Conservation (phyloP, 768 basidiomycete species). For the Rossbeevera mucosa region DNA sequence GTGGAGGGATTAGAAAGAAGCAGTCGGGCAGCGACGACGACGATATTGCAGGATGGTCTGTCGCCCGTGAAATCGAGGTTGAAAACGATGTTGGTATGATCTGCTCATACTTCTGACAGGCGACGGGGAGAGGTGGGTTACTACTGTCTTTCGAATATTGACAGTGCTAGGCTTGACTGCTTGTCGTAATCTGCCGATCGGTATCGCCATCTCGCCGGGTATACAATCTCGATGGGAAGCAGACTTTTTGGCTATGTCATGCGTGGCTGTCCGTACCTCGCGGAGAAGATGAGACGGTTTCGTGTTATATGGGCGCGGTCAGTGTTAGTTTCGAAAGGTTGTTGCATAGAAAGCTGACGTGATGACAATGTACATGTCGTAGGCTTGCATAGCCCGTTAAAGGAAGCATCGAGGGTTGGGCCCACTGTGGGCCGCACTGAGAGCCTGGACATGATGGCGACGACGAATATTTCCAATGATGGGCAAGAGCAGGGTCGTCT, state of each 20-base stretch:
- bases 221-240: slow-evolving; percentile 1
- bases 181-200: slow-evolving; percentile 9
- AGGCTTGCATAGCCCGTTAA: background rate
- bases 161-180: background rate
- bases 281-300: background rate
- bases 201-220: background rate
- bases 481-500: background rate
- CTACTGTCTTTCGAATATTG: background rate
- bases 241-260: slow-evolving; percentile 8
- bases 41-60: background rate
- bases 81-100: slow-evolving; percentile 2
- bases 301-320: slow-evolving; percentile 6
- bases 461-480: background rate
- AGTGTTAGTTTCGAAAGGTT: background rate
- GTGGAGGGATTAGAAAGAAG: background rate
- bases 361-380: slow-evolving; percentile 5
- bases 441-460: background rate
- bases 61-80: background rate
- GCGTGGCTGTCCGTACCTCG: background rate
- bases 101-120: background rate
- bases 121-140: background rate
- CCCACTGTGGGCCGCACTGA: background rate
- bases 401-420: background rate
- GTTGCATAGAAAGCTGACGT: background rate
- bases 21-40: background rate